Conservation (phyloP, 805 yeast genomes). For the Jamesozyma hellenica region DNA sequence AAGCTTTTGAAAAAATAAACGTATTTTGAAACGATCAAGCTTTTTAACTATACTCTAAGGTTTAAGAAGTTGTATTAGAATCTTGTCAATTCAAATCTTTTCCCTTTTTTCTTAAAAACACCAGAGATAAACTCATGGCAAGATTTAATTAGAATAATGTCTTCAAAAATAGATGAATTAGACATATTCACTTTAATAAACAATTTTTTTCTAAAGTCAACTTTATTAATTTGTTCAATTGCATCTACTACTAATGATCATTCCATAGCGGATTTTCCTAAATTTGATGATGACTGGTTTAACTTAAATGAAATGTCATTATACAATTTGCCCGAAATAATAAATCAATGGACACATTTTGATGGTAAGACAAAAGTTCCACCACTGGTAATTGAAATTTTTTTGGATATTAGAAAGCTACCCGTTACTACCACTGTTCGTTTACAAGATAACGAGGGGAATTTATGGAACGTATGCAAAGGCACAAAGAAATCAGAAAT, state of each 20-base stretch:
- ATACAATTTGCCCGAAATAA: conserved; percentile 14
- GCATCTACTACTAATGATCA: conserved; percentile 1
- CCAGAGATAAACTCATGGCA: neutral
- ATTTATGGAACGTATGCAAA: conserved; percentile 47
- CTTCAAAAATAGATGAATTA: neutral
- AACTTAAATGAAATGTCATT: conserved; percentile 1
- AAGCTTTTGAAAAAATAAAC: no score
- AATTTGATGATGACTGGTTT: conserved; percentile 9
- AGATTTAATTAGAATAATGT: neutral
- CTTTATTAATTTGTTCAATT: conserved; percentile 45
- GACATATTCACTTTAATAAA: conserved; percentile 34
- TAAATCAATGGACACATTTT: conserved; percentile 57
- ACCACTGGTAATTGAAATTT: conserved; percentile 81
- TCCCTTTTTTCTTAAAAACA: no score
- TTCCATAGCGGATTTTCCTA: conserved; percentile 1
- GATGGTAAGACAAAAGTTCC: conserved; percentile 42
- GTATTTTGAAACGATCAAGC: no score
- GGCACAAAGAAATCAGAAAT: conserved; percentile 66
- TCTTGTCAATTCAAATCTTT: no score
- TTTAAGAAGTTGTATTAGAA: no score
- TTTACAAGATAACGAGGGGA: conserved; percentile 44
- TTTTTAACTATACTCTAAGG: no score
- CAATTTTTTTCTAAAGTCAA: conserved; percentile 56
- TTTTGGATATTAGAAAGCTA: conserved; percentile 53
- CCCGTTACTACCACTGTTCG: conserved; percentile 49